phyloP scores from a whole-genome alignment of 768 basidiomycete genomes.

The Tulasnella sp. region DNA sequence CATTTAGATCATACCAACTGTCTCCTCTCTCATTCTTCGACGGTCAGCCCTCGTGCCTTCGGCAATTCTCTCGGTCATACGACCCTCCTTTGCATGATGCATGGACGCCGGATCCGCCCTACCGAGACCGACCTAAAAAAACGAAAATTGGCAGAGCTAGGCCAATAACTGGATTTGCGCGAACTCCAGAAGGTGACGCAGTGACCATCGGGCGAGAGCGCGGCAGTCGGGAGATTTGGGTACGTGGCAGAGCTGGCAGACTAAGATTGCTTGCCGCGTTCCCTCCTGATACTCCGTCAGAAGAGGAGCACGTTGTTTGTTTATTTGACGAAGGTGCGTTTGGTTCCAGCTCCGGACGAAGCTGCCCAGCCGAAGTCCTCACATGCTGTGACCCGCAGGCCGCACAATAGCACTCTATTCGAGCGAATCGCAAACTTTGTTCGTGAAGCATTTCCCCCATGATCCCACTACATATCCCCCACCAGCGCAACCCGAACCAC shows the following conservation, averaged over 20 bases:
- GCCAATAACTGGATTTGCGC: constrained; percentile 60
- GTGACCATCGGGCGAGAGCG: constrained; percentile 65
- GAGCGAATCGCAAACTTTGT: constrained; percentile 13
- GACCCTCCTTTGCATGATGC: constrained; percentile 1
- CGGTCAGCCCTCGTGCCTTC: constrained; percentile 41
- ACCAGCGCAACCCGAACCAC: background rate
- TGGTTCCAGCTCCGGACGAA: background rate
- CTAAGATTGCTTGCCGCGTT: constrained; percentile 18
- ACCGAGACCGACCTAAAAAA: background rate
- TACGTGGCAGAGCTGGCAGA: constrained; percentile 51
- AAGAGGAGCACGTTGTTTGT: constrained; percentile 18
- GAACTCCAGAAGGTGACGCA: constrained; percentile 79
- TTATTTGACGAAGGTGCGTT: constrained; percentile 25
- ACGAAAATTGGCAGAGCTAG: background rate
- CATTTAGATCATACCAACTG: constrained; percentile 64
- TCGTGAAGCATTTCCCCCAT: constrained; percentile 31
- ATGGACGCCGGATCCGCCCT: background rate
- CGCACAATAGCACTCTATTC: constrained; percentile 32
- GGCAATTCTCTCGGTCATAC: constrained; percentile 6
- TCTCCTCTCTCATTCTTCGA: constrained; percentile 66
- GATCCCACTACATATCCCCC: constrained; percentile 10
- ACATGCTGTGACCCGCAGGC: constrained; percentile 1
- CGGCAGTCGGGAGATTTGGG: constrained; percentile 65
- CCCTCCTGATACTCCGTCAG: background rate
- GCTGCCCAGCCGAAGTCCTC: background rate